These are phyloP conservation scores for Calonectria montana DNA, from an alignment of 2,329 filamentous ascomycete genomes.

Conservation along the genomic window DNA sequence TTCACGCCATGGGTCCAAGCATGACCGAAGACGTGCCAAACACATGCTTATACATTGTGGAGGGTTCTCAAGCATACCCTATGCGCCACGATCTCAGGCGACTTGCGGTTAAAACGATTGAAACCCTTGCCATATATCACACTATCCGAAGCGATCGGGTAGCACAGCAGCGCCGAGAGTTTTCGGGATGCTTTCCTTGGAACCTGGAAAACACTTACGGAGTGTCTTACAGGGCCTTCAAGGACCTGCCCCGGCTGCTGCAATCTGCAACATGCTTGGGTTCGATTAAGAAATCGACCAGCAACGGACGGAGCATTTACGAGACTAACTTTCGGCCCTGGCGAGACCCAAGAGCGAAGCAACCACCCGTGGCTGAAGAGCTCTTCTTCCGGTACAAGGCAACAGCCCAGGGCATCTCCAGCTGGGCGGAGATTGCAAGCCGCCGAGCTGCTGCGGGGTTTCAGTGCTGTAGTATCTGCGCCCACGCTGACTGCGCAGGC, in stretches of 20 bases:
- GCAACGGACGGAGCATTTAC: background rate
- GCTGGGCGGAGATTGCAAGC: background rate
- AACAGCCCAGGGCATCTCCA: background rate
- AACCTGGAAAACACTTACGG: background rate
- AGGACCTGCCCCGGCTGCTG: background rate
- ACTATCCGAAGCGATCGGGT: background rate
- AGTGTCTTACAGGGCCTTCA: background rate
- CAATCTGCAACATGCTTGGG: background rate
- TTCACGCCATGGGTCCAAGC: background rate
- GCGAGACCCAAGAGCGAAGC: background rate
- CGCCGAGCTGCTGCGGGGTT: background rate
- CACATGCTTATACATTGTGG: background rate
- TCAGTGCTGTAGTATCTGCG: background rate
- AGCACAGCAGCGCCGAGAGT: slow-evolving; percentile 1
- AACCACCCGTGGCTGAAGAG: background rate
- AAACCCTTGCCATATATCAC: background rate
- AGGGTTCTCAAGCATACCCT: background rate
- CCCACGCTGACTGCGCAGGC: background rate
- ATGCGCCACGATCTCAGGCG: background rate
- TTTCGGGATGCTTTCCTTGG: background rate
- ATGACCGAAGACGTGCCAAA: background rate
- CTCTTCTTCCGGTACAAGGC: background rate
- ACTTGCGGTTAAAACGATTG: background rate
- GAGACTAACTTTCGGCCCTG: background rate
- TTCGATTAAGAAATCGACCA: background rate